Percentiles rank a stretch among this genome's conserved stretches.
Conservation (phyloP, 148 eudicot genomes). For the Vaccinium vitisidaea region DNA sequence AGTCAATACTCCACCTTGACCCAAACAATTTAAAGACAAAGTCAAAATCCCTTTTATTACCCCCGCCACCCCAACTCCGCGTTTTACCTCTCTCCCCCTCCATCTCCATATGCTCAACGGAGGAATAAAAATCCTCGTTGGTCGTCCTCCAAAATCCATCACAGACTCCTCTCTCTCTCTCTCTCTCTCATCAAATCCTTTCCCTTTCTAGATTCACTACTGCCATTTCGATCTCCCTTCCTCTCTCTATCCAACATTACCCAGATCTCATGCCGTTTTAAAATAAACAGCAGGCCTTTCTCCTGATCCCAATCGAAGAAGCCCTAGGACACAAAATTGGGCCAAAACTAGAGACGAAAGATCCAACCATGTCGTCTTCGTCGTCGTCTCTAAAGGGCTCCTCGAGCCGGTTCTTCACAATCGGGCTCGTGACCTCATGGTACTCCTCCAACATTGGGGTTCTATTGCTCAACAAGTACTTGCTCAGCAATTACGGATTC, state of each 20-base stretch:
- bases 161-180: not conserved
- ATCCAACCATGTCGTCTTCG: slow-evolving; percentile 32
- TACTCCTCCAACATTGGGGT: slow-evolving; percentile 88
- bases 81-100: not conserved
- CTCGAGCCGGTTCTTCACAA: slow-evolving; percentile 51
- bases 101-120: not conserved
- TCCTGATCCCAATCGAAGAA: not conserved
- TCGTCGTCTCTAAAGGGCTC: slow-evolving; percentile 27
- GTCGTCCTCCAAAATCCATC: too few relatives aligned
- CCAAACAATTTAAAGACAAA: not conserved
- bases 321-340: slow-evolving; percentile 5
- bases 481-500: slow-evolving; percentile 77
- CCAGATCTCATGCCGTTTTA: slow-evolving; percentile 10
- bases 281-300: not conserved
- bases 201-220: slow-evolving; percentile 18
- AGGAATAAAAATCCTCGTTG: too few relatives aligned
- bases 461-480: slow-evolving; percentile 67
- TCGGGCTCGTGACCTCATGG: slow-evolving; percentile 76
- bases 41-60: not conserved
- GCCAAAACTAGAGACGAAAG: not conserved
- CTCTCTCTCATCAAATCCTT: not conserved
- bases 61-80: not conserved
- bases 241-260: not conserved
- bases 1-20: too few relatives aligned
- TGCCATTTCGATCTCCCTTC: not conserved